Base-by-base conservation (phyloP, 345 rosid species). In the Raphanus sativus region DNA sequence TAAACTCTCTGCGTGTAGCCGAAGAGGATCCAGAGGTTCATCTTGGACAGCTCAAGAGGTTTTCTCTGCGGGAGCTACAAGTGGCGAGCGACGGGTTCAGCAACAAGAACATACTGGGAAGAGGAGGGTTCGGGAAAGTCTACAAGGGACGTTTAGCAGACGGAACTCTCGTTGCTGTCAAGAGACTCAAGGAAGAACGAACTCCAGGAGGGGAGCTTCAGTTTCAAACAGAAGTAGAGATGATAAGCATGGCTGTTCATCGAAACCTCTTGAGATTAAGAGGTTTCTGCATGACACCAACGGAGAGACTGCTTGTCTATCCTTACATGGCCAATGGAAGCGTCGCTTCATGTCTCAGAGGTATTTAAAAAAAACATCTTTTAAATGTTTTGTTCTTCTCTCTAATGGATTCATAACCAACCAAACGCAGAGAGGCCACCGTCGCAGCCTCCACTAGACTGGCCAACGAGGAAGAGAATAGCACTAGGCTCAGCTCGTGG, bases 251-350 rank as follows among this genome's bases (percentile, higher is more conserved):
- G 98, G 98, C 98, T 38, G 98, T 94, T 75, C 98, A 94, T 80
- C 90, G 98, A 69, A 92, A 94, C 84, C 98, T 94, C 68, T 87
- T 94, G 55, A 87, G 98, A 38, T 77, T 94, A 69, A 88, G 92
- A 69, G 98, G 98, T 24, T 94, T 94, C 81, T 94, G 98, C 76
- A 94, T 94, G 98, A 94, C 98, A 34, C 97, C 98, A 6, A 92
- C 97, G 0, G 97, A 94, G 68, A 83, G 98, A 52, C 71, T 94
- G 65, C 98, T 94, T 56, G 98, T 94, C 50, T 94, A 94, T 77
- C 98, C 98, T 36, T 94, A 90, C 88, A 94, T 94, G 98, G 98
- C 98, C 65, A 94, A 94, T 32, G 98, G 98, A 83, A 94, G 98
- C 55, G 98, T 94, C 6, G 98, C 98, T 16, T 94, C 98, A 5